Evolutionary conservation across 2,329 filamentous ascomycete genomes (phyloP).

Genomic region (Penicillium sclerotiorum): DNA sequence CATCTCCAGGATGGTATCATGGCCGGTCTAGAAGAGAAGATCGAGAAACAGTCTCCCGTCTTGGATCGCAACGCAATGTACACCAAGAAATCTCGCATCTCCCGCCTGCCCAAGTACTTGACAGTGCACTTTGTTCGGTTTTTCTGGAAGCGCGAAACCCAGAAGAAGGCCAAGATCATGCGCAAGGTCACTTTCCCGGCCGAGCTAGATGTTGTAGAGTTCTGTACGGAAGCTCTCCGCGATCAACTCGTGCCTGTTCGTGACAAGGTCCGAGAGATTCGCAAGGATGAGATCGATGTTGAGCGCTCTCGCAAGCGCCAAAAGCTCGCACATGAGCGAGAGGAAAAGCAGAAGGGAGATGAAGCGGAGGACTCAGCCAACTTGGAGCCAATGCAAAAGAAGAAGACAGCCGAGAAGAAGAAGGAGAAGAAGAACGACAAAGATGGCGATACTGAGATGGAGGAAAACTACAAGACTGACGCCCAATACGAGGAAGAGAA

Average conservation of each 20-base stretch:
- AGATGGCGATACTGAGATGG: constrained; percentile 73
- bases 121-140: constrained; percentile 98
- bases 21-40: constrained; percentile 78
- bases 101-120: constrained; percentile 89
- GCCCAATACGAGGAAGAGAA: constrained; percentile 88
- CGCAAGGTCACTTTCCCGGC: constrained; percentile 95
- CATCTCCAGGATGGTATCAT: constrained; percentile 87
- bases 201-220: constrained; percentile 90
- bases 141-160: constrained; percentile 92
- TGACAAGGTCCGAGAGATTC: constrained; percentile 91
- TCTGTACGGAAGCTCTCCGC: constrained; percentile 88
- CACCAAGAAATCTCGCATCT: constrained; percentile 88
- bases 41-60: constrained; percentile 83
- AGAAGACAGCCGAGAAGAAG: constrained; percentile 54
- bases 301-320: constrained; percentile 90
- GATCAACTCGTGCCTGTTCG: constrained; percentile 85
- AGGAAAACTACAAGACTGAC: constrained; percentile 83
- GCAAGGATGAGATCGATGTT: constrained; percentile 92
- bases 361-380: constrained; percentile 35
- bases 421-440: constrained; percentile 55
- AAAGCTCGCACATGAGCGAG: constrained; percentile 66
- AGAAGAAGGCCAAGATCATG: constrained; percentile 99
- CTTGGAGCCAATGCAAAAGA: constrained; percentile 50
- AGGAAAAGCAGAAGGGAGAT: constrained; percentile 51
- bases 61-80: constrained; percentile 80